Conservation (phyloP, 75 land plant genomes). For the Isoetes taiwanensis region DNA sequence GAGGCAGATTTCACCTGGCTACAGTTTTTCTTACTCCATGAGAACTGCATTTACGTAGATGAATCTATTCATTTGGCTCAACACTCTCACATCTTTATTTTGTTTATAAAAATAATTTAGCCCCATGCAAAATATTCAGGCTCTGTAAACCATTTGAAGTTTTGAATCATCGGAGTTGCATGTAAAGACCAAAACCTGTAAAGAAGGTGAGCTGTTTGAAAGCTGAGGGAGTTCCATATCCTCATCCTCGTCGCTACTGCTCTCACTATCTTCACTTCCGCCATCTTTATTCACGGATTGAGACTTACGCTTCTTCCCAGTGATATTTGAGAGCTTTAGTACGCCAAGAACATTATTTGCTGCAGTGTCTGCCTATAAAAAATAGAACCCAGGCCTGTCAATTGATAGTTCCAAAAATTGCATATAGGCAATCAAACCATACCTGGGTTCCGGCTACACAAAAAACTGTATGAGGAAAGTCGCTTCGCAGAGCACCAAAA, state of each 20-base stretch:
- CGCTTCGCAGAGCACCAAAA: slow-evolving; percentile 55
- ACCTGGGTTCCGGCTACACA: slow-evolving; percentile 94
- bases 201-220: no score
- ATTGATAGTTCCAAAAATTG: background rate
- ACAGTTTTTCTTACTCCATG: no score
- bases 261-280: slow-evolving; percentile 37
- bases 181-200: no score
- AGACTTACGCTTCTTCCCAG: slow-evolving; percentile 58
- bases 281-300: slow-evolving; percentile 25
- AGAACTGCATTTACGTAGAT: no score
- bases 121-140: no score
- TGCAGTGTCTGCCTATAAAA: slow-evolving; percentile 67
- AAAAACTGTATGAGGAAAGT: slow-evolving; percentile 77
- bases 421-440: background rate
- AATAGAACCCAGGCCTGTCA: background rate
- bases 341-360: slow-evolving; percentile 62
- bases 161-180: background rate
- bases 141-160: no score
- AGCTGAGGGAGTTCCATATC: no score
- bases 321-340: slow-evolving; percentile 53
- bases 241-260: slow-evolving; percentile 60
- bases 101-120: no score
- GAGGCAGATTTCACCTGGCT: no score
- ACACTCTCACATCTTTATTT: no score
- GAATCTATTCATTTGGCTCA: background rate